Conservation (phyloP, 73 alveolate species). For the Urostyla sp. region DNA sequence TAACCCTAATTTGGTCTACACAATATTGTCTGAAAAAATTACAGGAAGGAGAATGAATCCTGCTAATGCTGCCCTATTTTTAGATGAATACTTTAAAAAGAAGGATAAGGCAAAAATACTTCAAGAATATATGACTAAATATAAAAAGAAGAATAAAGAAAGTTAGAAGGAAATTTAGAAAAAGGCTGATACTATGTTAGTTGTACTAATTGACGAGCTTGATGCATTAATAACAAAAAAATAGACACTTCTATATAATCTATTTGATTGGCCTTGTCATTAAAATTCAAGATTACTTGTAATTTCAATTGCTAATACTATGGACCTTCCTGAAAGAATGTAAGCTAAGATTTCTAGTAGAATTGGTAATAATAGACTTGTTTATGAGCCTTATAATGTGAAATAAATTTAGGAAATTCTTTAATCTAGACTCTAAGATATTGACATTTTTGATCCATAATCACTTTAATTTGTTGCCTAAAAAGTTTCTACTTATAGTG, state of each 20-base stretch:
- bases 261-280: slow-evolving; percentile 95
- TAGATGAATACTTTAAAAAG: slow-evolving; percentile 65
- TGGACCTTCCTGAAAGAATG: slow-evolving; percentile 94
- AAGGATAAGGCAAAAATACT: slow-evolving; percentile 39
- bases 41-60: slow-evolving; percentile 70
- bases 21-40: slow-evolving; percentile 62
- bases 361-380: slow-evolving; percentile 92
- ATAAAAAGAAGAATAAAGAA: slow-evolving; percentile 27
- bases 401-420: slow-evolving; percentile 83
- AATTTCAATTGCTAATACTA: slow-evolving; percentile 95
- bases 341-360: slow-evolving; percentile 86
- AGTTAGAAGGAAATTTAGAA: slow-evolving; percentile 8
- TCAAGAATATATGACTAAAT: slow-evolving; percentile 32
- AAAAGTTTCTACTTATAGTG: slow-evolving; percentile 89
- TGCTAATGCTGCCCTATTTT: slow-evolving; percentile 59
- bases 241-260: slow-evolving; percentile 87
- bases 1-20: slow-evolving; percentile 65
- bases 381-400: slow-evolving; percentile 90
- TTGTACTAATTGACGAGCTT: slow-evolving; percentile 91
- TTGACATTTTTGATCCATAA: slow-evolving; percentile 67
- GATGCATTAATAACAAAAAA: slow-evolving; percentile 90
- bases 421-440: slow-evolving; percentile 77
- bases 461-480: slow-evolving; percentile 79
- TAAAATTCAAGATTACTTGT: slow-evolving; percentile 82
- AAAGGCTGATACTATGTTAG: slow-evolving; percentile 52